These are phyloP conservation scores for Leptodermis oblonga DNA, from an alignment of 257 asterid species.

Conservation along the genomic window DNA sequence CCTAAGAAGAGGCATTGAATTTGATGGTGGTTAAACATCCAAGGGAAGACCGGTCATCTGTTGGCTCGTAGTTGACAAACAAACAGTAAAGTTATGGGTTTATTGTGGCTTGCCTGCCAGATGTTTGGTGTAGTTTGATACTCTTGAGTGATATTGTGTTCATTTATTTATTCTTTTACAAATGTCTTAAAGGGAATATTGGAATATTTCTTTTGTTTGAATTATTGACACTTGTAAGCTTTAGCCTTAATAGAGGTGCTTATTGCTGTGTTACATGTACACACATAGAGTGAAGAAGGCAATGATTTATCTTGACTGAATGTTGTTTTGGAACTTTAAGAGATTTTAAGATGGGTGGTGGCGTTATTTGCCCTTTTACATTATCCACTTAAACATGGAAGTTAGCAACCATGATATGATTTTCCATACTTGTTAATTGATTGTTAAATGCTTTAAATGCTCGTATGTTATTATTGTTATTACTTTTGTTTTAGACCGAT, in stretches of 20 bases:
- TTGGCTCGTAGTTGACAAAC: neutral
- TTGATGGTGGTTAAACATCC: constrained; percentile 13
- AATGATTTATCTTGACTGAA: neutral
- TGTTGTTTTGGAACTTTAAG: neutral
- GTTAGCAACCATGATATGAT: neutral
- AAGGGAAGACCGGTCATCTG: constrained; percentile 4
- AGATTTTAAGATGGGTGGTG: no score
- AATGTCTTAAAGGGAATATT: constrained; percentile 4
- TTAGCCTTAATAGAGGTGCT: neutral
- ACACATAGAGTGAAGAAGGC: neutral
- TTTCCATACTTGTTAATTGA: neutral
- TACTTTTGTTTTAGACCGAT: neutral
- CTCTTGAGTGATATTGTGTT: neutral
- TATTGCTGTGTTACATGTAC: neutral
- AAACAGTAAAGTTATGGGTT: neutral
- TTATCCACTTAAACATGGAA: neutral
- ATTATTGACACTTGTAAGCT: neutral
- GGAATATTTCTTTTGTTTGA: constrained; percentile 8
- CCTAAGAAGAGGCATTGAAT: neutral
- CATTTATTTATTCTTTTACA: neutral
- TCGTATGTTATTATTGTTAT: neutral
- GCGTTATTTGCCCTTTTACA: neutral
- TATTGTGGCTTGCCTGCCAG: constrained; percentile 21
- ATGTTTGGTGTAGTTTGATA: constrained; percentile 16
- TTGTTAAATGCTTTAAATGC: neutral